phyloP scores from a whole-genome alignment of 2,329 filamentous ascomycete genomes.

The Penicillium glabrum region DNA sequence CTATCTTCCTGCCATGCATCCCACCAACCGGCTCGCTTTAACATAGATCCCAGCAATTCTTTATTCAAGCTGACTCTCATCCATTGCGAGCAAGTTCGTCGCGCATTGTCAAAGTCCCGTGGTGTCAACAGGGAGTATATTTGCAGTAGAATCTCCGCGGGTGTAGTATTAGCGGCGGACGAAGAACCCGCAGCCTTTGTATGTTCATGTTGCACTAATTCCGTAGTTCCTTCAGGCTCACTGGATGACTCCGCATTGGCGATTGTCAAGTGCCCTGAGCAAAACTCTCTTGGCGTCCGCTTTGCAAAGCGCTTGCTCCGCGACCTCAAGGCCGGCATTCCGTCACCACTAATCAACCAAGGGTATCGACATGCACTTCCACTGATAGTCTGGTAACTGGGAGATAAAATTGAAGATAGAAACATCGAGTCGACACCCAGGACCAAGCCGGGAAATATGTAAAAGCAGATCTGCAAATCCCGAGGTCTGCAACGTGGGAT shows the following conservation, averaged over 20 bases:
- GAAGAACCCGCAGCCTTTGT: background rate
- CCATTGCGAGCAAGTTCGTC: slow-evolving; percentile 61
- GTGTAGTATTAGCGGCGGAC: slow-evolving; percentile 38
- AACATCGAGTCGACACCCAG: background rate
- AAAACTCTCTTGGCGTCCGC: background rate
- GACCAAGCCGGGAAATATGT: background rate
- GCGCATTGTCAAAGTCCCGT: slow-evolving; percentile 59
- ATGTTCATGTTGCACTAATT: background rate
- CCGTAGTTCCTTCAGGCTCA: background rate
- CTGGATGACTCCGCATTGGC: background rate
- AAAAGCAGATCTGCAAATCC: background rate
- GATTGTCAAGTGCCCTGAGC: background rate
- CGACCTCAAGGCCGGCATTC: slow-evolving; percentile 16
- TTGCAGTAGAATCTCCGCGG: slow-evolving; percentile 51
- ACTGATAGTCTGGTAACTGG: background rate
- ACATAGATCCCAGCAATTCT: slow-evolving; percentile 52
- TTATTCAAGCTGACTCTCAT: slow-evolving; percentile 58
- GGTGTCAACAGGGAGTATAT: slow-evolving; percentile 49
- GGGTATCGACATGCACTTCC: slow-evolving; percentile 6
- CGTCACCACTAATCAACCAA: slow-evolving; percentile 4
- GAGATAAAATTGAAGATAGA: background rate
- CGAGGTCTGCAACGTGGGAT: background rate
- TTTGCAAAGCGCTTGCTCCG: slow-evolving; percentile 1
- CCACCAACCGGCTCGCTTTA: slow-evolving; percentile 58
- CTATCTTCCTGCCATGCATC: slow-evolving; percentile 38